Conservation (phyloP, 2,329 filamentous ascomycete species). For the Chaetomium strumarium region DNA sequence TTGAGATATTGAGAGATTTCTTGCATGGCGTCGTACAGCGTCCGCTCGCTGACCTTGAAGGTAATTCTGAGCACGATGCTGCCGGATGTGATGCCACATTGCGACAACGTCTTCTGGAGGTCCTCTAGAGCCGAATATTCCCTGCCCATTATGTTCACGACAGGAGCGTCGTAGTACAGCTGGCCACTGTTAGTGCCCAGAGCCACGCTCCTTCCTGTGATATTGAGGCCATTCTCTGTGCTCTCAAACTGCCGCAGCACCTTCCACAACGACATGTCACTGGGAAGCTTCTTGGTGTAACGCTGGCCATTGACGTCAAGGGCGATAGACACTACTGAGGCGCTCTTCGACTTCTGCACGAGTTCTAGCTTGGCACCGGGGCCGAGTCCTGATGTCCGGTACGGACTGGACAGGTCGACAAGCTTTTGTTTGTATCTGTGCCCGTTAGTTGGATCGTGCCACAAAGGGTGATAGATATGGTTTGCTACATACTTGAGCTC, state of each 20-base stretch:
- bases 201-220: constrained; percentile 77
- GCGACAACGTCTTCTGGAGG: constrained; percentile 81
- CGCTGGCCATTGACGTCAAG: constrained; percentile 67
- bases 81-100: constrained; percentile 81
- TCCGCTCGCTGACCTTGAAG: constrained; percentile 70
- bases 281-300: constrained; percentile 81
- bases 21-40: constrained; percentile 77
- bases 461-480: too few species aligned
- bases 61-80: constrained; percentile 71
- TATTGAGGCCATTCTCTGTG: constrained; percentile 59
- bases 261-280: constrained; percentile 82
- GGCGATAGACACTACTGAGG: constrained; percentile 81
- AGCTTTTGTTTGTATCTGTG: constrained; percentile 73
- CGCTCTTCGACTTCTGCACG: constrained; percentile 77
- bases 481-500: constrained; percentile 62
- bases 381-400: constrained; percentile 74
- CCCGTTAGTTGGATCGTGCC: constrained; percentile 2
- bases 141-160: constrained; percentile 75
- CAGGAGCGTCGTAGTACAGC: constrained; percentile 81
- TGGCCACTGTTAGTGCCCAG: constrained; percentile 59
- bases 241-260: constrained; percentile 85
- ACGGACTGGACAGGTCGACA: constrained; percentile 77
- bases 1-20: constrained; percentile 74
- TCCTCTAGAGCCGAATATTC: constrained; percentile 72
- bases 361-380: constrained; percentile 90